These are phyloP conservation scores for Fusarium marasasianum DNA, from an alignment of 2,329 filamentous ascomycete genomes.

Conservation along the genomic window DNA sequence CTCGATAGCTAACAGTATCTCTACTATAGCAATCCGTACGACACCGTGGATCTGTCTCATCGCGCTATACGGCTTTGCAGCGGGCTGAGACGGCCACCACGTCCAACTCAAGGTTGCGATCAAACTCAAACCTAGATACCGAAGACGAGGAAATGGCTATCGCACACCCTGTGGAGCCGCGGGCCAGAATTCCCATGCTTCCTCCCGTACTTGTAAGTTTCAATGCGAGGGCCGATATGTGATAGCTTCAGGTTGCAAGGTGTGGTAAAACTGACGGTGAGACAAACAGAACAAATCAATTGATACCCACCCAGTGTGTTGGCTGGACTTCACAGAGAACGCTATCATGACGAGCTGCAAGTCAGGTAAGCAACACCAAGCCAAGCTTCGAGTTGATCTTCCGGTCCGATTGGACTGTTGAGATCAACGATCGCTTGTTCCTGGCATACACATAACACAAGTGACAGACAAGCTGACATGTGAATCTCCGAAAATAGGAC, in stretches of 20 bases:
- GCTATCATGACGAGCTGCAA: slow-evolving; percentile 93
- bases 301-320: slow-evolving; percentile 86
- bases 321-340: slow-evolving; percentile 93
- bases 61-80: slow-evolving; percentile 57
- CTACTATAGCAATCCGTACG: slow-evolving; percentile 37
- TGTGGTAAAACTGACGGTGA: slow-evolving; percentile 26
- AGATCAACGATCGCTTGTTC: slow-evolving; percentile 1
- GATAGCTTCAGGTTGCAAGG: neutral
- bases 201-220: slow-evolving; percentile 85
- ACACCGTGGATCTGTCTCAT: slow-evolving; percentile 64
- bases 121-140: slow-evolving; percentile 73
- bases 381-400: neutral
- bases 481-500: slow-evolving; percentile 60
- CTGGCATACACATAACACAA: neutral
- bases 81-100: slow-evolving; percentile 72
- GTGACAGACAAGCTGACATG: slow-evolving; percentile 30
- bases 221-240: neutral
- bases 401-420: slow-evolving; percentile 9
- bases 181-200: slow-evolving; percentile 82
- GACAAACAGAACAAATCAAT: slow-evolving; percentile 75
- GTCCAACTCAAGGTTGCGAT: slow-evolving; percentile 68
- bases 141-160: slow-evolving; percentile 67
- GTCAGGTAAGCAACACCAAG: slow-evolving; percentile 71
- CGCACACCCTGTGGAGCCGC: slow-evolving; percentile 85
- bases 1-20: slow-evolving; percentile 19